phyloP scores from a whole-genome alignment of 129 eudicot genomes.

The Arctium minus region DNA sequence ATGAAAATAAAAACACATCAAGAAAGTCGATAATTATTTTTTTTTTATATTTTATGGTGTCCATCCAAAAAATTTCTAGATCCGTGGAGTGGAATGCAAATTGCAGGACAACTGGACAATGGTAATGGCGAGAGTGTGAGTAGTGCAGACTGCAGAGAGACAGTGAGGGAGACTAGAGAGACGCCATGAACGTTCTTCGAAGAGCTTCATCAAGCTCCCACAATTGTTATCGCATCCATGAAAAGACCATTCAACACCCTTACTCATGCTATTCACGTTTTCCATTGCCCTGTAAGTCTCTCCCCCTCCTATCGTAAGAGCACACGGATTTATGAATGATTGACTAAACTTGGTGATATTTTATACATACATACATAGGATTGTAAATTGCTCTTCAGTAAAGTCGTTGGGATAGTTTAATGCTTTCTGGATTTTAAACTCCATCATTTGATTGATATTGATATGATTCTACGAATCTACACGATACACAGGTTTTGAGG shows the following conservation, averaged over 20 bases:
- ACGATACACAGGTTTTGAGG: background rate
- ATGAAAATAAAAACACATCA: no score
- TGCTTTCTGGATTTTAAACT: background rate
- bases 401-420: background rate
- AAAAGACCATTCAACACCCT: constrained; percentile 55
- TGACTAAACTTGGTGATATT: background rate
- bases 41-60: no score
- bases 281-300: constrained; percentile 76
- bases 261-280: constrained; percentile 76
- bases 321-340: background rate
- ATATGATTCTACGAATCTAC: background rate
- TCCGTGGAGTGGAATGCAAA: background rate
- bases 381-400: background rate
- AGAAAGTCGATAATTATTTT: no score
- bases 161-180: background rate
- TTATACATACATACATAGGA: background rate
- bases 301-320: background rate
- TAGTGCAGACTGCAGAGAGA: background rate
- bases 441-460: background rate
- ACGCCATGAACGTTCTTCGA: constrained; percentile 41
- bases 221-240: constrained; percentile 28
- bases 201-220: constrained; percentile 20
- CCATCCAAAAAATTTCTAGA: no score
- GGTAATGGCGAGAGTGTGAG: background rate
- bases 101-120: background rate